phyloP scores from a whole-genome alignment of 768 basidiomycete species.

The Hygrophoropsis aurantiaca region DNA sequence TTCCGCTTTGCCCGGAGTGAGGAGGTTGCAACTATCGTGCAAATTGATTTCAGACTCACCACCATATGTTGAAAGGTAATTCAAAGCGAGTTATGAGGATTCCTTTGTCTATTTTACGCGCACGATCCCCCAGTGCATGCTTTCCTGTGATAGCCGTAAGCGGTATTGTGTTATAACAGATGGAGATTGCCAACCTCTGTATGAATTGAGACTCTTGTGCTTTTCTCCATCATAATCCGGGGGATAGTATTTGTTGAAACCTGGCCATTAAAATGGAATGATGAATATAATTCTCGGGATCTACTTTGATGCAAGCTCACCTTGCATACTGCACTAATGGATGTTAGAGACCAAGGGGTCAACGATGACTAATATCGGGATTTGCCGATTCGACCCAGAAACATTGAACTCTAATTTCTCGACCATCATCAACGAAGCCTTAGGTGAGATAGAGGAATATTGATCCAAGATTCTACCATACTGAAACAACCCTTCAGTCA shows the following conservation, averaged over 20 bases:
- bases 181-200: conserved; percentile 49
- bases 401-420: conserved; percentile 33
- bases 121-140: conserved; percentile 90
- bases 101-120: conserved; percentile 94
- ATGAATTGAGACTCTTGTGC: conserved; percentile 71
- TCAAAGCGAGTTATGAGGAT: conserved; percentile 96
- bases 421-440: conserved; percentile 27
- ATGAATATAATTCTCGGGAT: conserved; percentile 5
- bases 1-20: conserved; percentile 62
- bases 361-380: conserved; percentile 14
- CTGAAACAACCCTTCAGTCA: conserved; percentile 46
- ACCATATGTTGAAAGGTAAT: conserved; percentile 95
- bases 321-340: conserved; percentile 40
- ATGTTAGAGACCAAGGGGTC: conserved; percentile 4
- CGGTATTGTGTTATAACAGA: background rate
- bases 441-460: conserved; percentile 20
- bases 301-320: conserved; percentile 19
- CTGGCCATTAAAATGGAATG: conserved; percentile 25
- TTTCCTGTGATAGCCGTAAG: conserved; percentile 55
- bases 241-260: conserved; percentile 80
- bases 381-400: conserved; percentile 8
- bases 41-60: conserved; percentile 47
- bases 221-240: conserved; percentile 73
- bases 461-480: background rate
- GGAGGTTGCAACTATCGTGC: conserved; percentile 1